These are phyloP conservation scores for Sporothrix dimorphospora DNA, from an alignment of 2,329 filamentous ascomycete species.

Conservation along the genomic window DNA sequence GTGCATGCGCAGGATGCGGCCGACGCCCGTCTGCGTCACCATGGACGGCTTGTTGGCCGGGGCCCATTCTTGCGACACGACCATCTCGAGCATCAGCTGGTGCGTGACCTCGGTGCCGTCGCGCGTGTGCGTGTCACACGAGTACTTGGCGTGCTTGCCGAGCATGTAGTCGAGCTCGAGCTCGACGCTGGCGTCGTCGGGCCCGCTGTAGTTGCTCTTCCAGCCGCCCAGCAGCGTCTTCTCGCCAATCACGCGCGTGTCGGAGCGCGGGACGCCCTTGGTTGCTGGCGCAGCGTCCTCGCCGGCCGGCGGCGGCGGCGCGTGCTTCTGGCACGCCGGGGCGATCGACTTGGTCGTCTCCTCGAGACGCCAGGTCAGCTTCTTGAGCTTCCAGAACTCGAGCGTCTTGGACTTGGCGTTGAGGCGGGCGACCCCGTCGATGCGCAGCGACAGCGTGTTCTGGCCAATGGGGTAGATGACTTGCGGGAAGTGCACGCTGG, in stretches of 20 bases:
- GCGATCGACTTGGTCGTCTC: conserved; percentile 81
- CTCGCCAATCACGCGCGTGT: conserved; percentile 76
- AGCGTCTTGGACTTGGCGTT: conserved; percentile 73
- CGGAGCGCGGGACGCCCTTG: conserved; percentile 74
- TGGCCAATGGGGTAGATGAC: conserved; percentile 84
- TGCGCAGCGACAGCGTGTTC: conserved; percentile 76
- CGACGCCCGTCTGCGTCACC: conserved; percentile 84
- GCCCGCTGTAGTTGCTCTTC: conserved; percentile 69
- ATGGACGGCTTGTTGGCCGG: conserved; percentile 69
- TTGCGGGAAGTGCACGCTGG: conserved; percentile 77
- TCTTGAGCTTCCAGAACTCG: conserved; percentile 83
- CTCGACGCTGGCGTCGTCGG: conserved; percentile 64
- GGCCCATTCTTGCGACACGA: conserved; percentile 88
- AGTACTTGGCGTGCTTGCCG: conserved; percentile 60
- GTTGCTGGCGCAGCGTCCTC: background rate
- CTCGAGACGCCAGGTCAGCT: conserved; percentile 90
- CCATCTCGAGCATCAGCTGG: conserved; percentile 86
- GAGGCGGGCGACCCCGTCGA: conserved; percentile 80
- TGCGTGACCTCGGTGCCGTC: conserved; percentile 81
- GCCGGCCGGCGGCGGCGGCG: conserved; percentile 42
- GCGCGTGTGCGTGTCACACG: conserved; percentile 75
- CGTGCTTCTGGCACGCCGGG: conserved; percentile 78
- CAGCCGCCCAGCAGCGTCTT: conserved; percentile 84
- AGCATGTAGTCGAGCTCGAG: conserved; percentile 81
- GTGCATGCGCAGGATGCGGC: conserved; percentile 88